These are phyloP conservation scores for Bipolaris bicolor DNA, from an alignment of 2,329 filamentous ascomycete species.

Conservation along the genomic window DNA sequence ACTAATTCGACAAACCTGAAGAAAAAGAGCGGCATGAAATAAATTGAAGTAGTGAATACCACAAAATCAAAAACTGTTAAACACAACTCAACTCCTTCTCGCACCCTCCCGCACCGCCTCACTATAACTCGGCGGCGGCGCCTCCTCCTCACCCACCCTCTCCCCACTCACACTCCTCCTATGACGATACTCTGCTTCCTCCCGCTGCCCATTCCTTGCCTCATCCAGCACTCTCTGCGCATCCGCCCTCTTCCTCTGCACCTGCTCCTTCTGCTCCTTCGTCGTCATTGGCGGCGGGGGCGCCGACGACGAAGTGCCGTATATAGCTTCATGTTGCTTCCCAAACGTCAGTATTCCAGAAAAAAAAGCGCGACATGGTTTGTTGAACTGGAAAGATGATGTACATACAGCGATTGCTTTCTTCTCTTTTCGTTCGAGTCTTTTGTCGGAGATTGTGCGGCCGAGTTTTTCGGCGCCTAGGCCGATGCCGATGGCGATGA, in stretches of 20 bases:
- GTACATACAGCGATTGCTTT: slow-evolving; percentile 26
- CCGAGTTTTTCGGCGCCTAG: slow-evolving; percentile 28
- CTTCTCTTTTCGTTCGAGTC: slow-evolving; percentile 31
- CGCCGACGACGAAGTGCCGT: slow-evolving; percentile 19
- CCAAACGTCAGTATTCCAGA: background rate
- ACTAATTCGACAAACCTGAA: background rate
- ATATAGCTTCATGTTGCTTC: slow-evolving; percentile 23
- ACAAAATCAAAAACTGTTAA: background rate
- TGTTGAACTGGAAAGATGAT: background rate
- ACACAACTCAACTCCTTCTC: background rate
- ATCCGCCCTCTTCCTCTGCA: slow-evolving; percentile 21
- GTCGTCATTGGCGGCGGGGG: slow-evolving; percentile 9
- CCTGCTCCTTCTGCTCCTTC: slow-evolving; percentile 7
- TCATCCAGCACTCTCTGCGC: slow-evolving; percentile 11
- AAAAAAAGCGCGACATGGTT: no score
- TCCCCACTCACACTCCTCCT: slow-evolving; percentile 22
- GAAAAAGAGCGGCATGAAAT: background rate
- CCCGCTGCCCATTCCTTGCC: slow-evolving; percentile 13
- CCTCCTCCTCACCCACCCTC: slow-evolving; percentile 17
- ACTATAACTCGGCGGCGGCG: slow-evolving; percentile 21
- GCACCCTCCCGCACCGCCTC: slow-evolving; percentile 13
- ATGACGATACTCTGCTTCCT: no score
- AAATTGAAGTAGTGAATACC: background rate
- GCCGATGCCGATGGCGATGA: slow-evolving; percentile 27
- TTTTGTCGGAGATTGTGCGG: slow-evolving; percentile 31